Percentiles rank a stretch among this genome's conserved stretches.
Conservation (phyloP, 2,329 filamentous ascomycete species). For the Colletotrichum sidae region DNA sequence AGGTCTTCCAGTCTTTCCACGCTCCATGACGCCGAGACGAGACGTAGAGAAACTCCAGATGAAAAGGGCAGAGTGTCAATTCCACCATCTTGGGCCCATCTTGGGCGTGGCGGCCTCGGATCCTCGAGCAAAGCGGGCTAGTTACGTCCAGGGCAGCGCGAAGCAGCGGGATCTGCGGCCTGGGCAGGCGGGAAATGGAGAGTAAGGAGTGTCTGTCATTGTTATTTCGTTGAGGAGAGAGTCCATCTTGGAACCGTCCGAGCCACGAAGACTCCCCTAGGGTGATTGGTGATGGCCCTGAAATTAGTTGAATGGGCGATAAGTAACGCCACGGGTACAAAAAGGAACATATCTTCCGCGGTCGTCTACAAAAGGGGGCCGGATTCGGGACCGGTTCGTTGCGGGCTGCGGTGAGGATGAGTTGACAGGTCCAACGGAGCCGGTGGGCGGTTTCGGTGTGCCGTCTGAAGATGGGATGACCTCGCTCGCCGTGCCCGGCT, state of each 20-base stretch:
- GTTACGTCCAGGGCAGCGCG: slow-evolving; percentile 12
- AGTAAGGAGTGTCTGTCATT: neutral
- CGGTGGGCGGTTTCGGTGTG: slow-evolving; percentile 19
- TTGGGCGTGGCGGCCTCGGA: slow-evolving; percentile 20
- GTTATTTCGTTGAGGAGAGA: slow-evolving; percentile 17
- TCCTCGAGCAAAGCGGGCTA: slow-evolving; percentile 1
- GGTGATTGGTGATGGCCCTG: neutral
- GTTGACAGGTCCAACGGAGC: slow-evolving; percentile 18
- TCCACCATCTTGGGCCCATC: neutral
- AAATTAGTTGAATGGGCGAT: slow-evolving; percentile 10
- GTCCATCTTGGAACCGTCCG: slow-evolving; percentile 9
- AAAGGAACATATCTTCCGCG: neutral
- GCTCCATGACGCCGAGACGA: slow-evolving; percentile 11
- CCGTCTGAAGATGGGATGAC: slow-evolving; percentile 25
- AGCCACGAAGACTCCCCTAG: neutral
- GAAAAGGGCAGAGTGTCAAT: slow-evolving; percentile 8
- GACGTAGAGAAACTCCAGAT: slow-evolving; percentile 16
- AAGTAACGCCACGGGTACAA: neutral
- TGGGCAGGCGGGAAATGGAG: slow-evolving; percentile 6
- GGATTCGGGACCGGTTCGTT: slow-evolving; percentile 9
- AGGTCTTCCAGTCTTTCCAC: neutral
- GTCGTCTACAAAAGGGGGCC: neutral
- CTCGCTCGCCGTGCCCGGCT: slow-evolving; percentile 4
- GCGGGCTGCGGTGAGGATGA: slow-evolving; percentile 13
- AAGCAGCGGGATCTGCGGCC: slow-evolving; percentile 20